phyloP scores from a whole-genome alignment of 2,329 filamentous ascomycete genomes.

The Aspergillus sp. region DNA sequence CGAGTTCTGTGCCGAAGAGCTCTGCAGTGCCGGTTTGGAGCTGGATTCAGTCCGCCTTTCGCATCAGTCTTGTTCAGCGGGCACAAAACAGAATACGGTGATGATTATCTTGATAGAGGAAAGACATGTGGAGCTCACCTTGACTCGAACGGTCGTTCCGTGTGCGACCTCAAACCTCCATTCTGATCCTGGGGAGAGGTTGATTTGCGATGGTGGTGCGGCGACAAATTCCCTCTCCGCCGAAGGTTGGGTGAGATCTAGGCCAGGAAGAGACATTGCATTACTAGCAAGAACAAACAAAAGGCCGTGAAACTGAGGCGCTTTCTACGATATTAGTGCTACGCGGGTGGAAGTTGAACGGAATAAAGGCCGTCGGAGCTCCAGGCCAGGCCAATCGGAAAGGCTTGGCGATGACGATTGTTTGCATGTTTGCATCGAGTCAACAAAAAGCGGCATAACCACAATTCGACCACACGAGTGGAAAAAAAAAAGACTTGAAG shows the following conservation, averaged over 20 bases:
- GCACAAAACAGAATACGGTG: not conserved
- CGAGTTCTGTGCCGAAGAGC: conserved; percentile 93
- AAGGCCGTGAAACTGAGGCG: not conserved
- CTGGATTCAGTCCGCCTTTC: conserved; percentile 41
- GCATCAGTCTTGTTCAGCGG: conserved; percentile 10
- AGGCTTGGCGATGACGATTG: conserved; percentile 24
- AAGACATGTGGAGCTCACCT: conserved; percentile 42
- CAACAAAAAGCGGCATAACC: not conserved
- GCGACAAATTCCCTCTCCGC: conserved; percentile 50
- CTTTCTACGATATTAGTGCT: not conserved
- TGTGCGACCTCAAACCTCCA: conserved; percentile 77
- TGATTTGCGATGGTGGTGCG: conserved; percentile 51
- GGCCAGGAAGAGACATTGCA: conserved; percentile 73
- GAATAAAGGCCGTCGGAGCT: not conserved
- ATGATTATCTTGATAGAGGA: not conserved
- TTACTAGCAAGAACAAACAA: conserved; percentile 16
- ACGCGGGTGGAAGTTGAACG: not conserved
- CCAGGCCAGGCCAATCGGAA: not conserved
- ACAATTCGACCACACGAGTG: not conserved
- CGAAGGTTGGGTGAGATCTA: conserved; percentile 69
- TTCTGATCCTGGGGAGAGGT: conserved; percentile 69
- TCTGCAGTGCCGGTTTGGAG: conserved; percentile 83
- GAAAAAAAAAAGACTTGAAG: not conserved
- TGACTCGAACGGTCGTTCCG: conserved; percentile 57
- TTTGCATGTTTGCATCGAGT: conserved; percentile 28